Base-by-base conservation (phyloP, 345 rosid species). In the Eucalyptus melliodora region DNA sequence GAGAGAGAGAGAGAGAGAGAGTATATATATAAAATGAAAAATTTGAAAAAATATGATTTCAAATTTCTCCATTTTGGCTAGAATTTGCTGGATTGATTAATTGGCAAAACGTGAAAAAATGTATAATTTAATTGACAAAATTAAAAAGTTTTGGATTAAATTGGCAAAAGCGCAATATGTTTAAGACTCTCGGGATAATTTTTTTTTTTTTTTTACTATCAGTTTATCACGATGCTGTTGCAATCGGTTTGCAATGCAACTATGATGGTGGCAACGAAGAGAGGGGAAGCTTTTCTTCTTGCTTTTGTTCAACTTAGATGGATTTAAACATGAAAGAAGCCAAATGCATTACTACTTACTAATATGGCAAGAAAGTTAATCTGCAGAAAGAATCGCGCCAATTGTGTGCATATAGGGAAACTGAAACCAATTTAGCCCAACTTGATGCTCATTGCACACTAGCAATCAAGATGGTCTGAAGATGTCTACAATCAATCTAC, bases 101-200 rank as follows among this genome's bases (percentile, higher is more conserved):
- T 24, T 56, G 30, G 4, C 5, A 56, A 56, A 23, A 56, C 1
- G 3, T 56, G 30, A 56, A 56, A 56, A 24, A 0, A 10, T 24
- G 2, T 10, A 56, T 56, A 1, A 56, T 24, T 56, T 10, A 56
- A 56, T 56, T 56, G 13, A 26, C 1, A 9, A 56, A 23, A 56
- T 56, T 23, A 24, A 24, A 56, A 56, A 9, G 30, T 56, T 56
- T 56, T 1, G 6, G 13, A 56, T 24, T 56, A 56, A 56, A 56
- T 56, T 56, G 27, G 4, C 3, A 56, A 56, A 56, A 56, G 0
- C 1, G 0, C 6, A 56, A 56, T 56, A 9, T 8, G 0, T 56
- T 56, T 56, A 56, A 21, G 27, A 56, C 12, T 56, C 4, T 2
- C 0, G 45, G 9, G 45, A 44, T 44, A 42, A 40, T 40, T 8